phyloP scores from a whole-genome alignment of 371 early-diverging fungal genomes.

The Mortierella sp. region DNA sequence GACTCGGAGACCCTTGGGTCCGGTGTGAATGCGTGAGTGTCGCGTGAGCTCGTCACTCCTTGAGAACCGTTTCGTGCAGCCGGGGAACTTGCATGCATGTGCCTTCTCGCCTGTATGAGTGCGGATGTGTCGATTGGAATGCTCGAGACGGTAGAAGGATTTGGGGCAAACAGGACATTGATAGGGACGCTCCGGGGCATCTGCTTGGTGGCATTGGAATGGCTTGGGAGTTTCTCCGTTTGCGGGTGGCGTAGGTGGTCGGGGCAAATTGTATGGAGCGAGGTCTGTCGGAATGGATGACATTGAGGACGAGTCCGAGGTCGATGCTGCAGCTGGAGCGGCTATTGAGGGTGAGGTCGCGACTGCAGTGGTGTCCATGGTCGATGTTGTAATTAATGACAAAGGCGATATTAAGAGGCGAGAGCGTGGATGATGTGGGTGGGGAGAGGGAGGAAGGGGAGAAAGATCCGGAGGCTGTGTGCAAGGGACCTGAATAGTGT shows the following conservation, averaged over 20 bases:
- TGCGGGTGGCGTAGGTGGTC: conserved; percentile 35
- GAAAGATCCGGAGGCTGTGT: conserved; percentile 31
- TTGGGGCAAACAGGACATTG: conserved; percentile 82
- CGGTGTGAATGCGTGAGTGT: conserved; percentile 77
- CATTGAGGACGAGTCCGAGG: conserved; percentile 11
- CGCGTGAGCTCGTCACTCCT: conserved; percentile 90
- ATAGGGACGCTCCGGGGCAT: conserved; percentile 75
- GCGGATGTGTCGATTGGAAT: conserved; percentile 86
- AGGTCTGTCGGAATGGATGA: conserved; percentile 18
- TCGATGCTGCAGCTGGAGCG: neutral
- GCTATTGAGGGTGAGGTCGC: neutral
- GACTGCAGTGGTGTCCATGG: conserved; percentile 12
- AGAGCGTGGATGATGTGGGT: neutral
- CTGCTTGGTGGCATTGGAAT: conserved; percentile 56
- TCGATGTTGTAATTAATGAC: neutral
- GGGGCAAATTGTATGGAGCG: conserved; percentile 34
- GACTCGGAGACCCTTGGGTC: conserved; percentile 44
- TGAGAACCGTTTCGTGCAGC: conserved; percentile 87
- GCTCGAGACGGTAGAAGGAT: conserved; percentile 83
- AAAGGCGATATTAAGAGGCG: neutral
- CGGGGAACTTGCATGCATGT: conserved; percentile 77
- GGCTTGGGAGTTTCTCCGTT: conserved; percentile 49
- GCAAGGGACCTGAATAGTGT: conserved; percentile 16
- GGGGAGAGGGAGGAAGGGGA: neutral
- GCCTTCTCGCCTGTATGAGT: conserved; percentile 94